A percentile compares a stretch with the other conserved stretches of the same genome.
Conservation (phyloP, 2,329 filamentous ascomycete genomes). For the Phaeoacremonium minimum region DNA sequence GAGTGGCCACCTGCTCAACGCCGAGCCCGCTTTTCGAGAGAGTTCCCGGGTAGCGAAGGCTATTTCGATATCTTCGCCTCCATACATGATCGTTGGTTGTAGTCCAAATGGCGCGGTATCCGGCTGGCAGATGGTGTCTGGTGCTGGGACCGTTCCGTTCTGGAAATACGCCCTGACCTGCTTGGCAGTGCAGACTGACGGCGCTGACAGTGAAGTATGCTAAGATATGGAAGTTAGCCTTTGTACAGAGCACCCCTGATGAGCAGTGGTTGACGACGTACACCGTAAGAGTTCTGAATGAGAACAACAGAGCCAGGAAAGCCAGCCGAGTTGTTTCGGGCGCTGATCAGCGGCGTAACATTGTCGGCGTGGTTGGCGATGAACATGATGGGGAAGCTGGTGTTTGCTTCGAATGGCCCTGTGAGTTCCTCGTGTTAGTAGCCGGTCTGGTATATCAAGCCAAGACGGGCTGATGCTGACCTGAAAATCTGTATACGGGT, state of each 20-base stretch:
- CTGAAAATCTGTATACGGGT: conserved; percentile 33
- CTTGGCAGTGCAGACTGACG: conserved; percentile 37
- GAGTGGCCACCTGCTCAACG: not conserved
- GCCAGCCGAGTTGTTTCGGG: conserved; percentile 34
- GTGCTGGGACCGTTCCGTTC: conserved; percentile 36
- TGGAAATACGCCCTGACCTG: conserved; percentile 40
- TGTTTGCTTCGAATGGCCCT: conserved; percentile 22
- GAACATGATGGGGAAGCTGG: conserved; percentile 37
- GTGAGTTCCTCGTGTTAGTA: conserved; percentile 9
- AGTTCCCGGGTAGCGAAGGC: conserved; percentile 6
- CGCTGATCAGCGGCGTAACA: conserved; percentile 37
- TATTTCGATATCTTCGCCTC: conserved; percentile 4
- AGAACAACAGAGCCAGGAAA: conserved; percentile 42
- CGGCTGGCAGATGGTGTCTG: conserved; percentile 39
- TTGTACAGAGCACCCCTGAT: not conserved
- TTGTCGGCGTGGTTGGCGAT: conserved; percentile 37
- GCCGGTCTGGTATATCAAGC: conserved; percentile 3
- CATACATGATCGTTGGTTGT: not conserved
- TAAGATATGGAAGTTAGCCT: conserved; percentile 13
- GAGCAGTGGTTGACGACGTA: conserved; percentile 20
- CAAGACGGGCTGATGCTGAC: conserved; percentile 14
- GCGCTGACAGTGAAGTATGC: conserved; percentile 44
- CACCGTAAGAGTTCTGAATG: conserved; percentile 46
- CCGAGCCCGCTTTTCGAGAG: conserved; percentile 7
- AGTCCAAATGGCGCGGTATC: conserved; percentile 37